These are phyloP conservation scores for Chaetomium strumarium DNA, from an alignment of 2,329 filamentous ascomycete species.

Conservation along the genomic window DNA sequence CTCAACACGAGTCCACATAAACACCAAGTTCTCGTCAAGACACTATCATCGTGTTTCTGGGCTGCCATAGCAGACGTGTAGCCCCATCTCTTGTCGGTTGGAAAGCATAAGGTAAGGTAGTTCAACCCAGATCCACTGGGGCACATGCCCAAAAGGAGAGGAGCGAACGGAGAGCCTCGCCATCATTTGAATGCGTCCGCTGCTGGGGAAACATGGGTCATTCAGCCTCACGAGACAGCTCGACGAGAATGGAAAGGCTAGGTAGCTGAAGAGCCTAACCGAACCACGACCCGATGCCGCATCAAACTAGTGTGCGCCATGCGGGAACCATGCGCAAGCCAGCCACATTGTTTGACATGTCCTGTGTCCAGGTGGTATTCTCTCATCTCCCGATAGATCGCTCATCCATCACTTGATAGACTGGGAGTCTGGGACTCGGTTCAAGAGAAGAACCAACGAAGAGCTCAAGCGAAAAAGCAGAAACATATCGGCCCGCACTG, in stretches of 20 bases:
- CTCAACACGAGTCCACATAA: conserved; percentile 16
- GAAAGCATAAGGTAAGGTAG: no score
- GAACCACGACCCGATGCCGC: not conserved
- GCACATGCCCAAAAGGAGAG: not conserved
- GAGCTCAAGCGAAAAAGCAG: no score
- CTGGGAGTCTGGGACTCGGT: no score
- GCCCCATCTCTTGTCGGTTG: conserved; percentile 1
- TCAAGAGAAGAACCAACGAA: no score
- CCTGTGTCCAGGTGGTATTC: no score
- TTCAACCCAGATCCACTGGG: no score
- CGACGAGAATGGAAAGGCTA: not conserved
- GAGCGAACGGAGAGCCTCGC: conserved; percentile 9
- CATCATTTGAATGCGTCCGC: not conserved
- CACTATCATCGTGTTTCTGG: conserved; percentile 18
- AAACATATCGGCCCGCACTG: no score
- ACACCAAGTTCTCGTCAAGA: conserved; percentile 14
- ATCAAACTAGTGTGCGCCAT: conserved; percentile 6
- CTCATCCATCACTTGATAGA: not conserved
- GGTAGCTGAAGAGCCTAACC: not conserved
- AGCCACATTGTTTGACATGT: no score
- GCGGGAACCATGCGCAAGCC: not conserved
- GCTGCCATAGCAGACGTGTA: conserved; percentile 8
- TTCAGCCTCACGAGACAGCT: conserved; percentile 13
- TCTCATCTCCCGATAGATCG: no score
- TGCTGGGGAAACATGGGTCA: conserved; percentile 6